Conservation (phyloP, 78 protist species). For the Isochrysis galbana region DNA sequence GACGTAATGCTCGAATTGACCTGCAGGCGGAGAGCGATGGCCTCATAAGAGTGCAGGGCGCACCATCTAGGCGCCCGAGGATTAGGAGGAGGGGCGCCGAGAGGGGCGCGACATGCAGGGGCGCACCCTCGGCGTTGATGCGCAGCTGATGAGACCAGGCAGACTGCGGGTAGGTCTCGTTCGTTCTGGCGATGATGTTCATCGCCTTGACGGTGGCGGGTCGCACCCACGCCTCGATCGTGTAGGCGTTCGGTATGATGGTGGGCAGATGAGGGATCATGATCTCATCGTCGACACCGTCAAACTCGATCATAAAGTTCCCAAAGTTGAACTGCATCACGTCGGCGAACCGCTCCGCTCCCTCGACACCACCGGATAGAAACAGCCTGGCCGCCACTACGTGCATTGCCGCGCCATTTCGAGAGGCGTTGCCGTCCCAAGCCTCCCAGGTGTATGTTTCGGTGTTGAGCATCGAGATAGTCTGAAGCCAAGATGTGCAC, state of each 20-base stretch:
- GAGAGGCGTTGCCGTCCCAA: neutral
- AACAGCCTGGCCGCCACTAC: neutral
- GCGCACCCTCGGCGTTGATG: neutral
- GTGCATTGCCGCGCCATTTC: neutral
- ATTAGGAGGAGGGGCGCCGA: no score
- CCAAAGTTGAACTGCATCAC: neutral
- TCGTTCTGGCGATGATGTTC: neutral
- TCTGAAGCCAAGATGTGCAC: no score
- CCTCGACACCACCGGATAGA: neutral
- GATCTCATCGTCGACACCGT: conserved; percentile 7
- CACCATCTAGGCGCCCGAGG: no score
- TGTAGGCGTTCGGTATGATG: neutral
- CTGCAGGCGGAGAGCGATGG: no score
- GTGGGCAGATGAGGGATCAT: neutral
- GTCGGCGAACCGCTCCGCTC: neutral
- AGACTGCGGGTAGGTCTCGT: neutral
- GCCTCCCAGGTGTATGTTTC: no score
- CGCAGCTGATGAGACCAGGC: conserved; percentile 29
- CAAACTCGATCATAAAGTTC: neutral
- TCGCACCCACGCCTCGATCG: neutral
- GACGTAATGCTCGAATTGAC: neutral
- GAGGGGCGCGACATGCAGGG: neutral
- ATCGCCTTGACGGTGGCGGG: neutral
- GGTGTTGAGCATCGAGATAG: no score
- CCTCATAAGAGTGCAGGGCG: no score